Conservation (phyloP, 2,329 filamentous ascomycete genomes). For the Parasarocladium wereldwijsianum region DNA sequence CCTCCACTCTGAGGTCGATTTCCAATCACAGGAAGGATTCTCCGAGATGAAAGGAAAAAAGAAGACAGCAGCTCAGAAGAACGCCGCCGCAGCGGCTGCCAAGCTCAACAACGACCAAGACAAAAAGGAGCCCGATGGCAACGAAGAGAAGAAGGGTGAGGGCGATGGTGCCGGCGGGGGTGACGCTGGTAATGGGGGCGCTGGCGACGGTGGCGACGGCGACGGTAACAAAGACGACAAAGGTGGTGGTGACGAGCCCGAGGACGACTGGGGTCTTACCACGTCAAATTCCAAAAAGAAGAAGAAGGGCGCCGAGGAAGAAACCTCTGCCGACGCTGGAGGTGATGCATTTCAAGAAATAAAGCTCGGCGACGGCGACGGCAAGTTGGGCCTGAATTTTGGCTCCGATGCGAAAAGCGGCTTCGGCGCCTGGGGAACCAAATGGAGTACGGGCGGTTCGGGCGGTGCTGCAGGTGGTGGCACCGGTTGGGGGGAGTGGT, state of each 20-base stretch:
- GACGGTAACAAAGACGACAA: slow-evolving; percentile 20
- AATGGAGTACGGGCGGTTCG: slow-evolving; percentile 39
- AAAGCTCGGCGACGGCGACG: slow-evolving; percentile 46
- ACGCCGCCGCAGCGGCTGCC: slow-evolving; percentile 6
- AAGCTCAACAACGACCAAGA: slow-evolving; percentile 10
- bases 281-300: slow-evolving; percentile 25
- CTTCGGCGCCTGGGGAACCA: slow-evolving; percentile 45
- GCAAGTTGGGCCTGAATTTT: slow-evolving; percentile 41
- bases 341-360: slow-evolving; percentile 49
- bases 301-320: slow-evolving; percentile 15
- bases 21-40: slow-evolving; percentile 38
- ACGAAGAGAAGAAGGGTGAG: slow-evolving; percentile 8
- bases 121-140: slow-evolving; percentile 14
- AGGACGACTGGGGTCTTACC: slow-evolving; percentile 18
- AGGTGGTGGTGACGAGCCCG: slow-evolving; percentile 18
- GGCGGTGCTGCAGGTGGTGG: slow-evolving; percentile 13
- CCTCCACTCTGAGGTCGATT: slow-evolving; percentile 35
- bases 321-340: slow-evolving; percentile 25
- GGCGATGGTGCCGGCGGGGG: slow-evolving; percentile 7
- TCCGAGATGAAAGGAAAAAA: slow-evolving; percentile 40
- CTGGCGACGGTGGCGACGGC: slow-evolving; percentile 14
- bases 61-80: slow-evolving; percentile 30
- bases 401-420: slow-evolving; percentile 28
- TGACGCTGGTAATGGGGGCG: slow-evolving; percentile 8
- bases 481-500: slow-evolving; percentile 24